Evolutionary conservation across 345 rosid species (phyloP).

Genomic region (Pelargonium nanum): DNA sequence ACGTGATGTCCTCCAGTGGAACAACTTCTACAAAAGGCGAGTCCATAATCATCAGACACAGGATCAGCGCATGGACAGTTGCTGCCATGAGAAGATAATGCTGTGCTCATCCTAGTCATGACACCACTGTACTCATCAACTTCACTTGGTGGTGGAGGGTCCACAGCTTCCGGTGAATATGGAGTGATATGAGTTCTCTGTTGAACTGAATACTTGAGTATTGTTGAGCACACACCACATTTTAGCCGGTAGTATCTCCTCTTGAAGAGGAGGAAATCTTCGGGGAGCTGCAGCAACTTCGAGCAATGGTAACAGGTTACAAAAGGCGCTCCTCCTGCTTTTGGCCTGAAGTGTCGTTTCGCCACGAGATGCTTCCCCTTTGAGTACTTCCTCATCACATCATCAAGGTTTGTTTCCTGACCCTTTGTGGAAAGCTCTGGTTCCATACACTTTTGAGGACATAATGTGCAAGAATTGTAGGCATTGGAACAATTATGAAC

Average conservation of each 20-base stretch:
- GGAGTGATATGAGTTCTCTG: constrained; percentile 47
- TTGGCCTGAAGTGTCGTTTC: constrained; percentile 58
- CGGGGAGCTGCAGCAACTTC: constrained; percentile 53
- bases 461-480: constrained; percentile 39
- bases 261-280: constrained; percentile 59
- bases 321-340: constrained; percentile 82
- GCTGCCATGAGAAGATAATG: constrained; percentile 14
- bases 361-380: constrained; percentile 37
- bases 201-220: constrained; percentile 58
- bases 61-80: constrained; percentile 16
- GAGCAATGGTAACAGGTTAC: constrained; percentile 51
- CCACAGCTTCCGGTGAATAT: constrained; percentile 13
- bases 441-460: constrained; percentile 42
- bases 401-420: constrained; percentile 35
- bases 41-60: constrained; percentile 29
- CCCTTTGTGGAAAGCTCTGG: constrained; percentile 25
- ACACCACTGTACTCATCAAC: constrained; percentile 13
- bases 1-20: constrained; percentile 20
- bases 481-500: constrained; percentile 20
- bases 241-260: constrained; percentile 53
- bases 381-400: constrained; percentile 24
- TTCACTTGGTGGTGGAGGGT: constrained; percentile 25
- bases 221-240: constrained; percentile 60
- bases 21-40: constrained; percentile 17
- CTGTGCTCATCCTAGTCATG: constrained; percentile 9